A percentile compares a stretch with the other conserved stretches of the same genome.
Evolutionary conservation across 2,329 filamentous ascomycete species (phyloP).

Genomic region (Ramularia collo-cygni): DNA sequence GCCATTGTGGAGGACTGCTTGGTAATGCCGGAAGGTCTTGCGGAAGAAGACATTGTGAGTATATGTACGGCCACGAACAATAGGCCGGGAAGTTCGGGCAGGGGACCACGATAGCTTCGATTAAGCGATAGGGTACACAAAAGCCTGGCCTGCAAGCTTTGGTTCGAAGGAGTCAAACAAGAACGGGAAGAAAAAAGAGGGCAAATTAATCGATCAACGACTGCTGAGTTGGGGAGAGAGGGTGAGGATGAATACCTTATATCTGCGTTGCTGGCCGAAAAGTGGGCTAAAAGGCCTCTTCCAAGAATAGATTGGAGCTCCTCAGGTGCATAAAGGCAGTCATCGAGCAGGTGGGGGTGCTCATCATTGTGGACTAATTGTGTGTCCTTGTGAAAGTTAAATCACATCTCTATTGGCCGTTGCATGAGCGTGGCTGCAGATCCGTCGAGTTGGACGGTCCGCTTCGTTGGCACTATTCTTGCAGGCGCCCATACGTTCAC

Average conservation of each 20-base stretch:
- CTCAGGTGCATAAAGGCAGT: slow-evolving; percentile 12
- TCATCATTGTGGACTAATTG: slow-evolving; percentile 21
- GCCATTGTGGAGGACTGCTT: slow-evolving; percentile 41
- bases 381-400: slow-evolving; percentile 15
- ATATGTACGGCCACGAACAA: slow-evolving; percentile 35
- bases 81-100: slow-evolving; percentile 26
- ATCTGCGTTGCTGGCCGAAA: slow-evolving; percentile 38
- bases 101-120: slow-evolving; percentile 28
- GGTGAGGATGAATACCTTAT: slow-evolving; percentile 39
- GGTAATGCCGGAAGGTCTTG: slow-evolving; percentile 34
- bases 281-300: slow-evolving; percentile 23
- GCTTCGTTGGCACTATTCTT: slow-evolving; percentile 18
- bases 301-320: slow-evolving; percentile 5
- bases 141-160: slow-evolving; percentile 45
- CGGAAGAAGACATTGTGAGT: slow-evolving; percentile 40
- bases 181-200: slow-evolving; percentile 26
- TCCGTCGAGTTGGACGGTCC: slow-evolving; percentile 19
- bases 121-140: slow-evolving; percentile 37
- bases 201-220: slow-evolving; percentile 43
- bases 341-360: slow-evolving; percentile 16
- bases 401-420: slow-evolving; percentile 20
- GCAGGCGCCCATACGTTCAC: slow-evolving; percentile 16
- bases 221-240: slow-evolving; percentile 32
- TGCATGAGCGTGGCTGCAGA: slow-evolving; percentile 22
- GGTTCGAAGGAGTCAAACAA: slow-evolving; percentile 29